Evolutionary conservation across 1,284 basidiomycete species (phyloP).

Genomic region (Agroathelia rolfsii): DNA sequence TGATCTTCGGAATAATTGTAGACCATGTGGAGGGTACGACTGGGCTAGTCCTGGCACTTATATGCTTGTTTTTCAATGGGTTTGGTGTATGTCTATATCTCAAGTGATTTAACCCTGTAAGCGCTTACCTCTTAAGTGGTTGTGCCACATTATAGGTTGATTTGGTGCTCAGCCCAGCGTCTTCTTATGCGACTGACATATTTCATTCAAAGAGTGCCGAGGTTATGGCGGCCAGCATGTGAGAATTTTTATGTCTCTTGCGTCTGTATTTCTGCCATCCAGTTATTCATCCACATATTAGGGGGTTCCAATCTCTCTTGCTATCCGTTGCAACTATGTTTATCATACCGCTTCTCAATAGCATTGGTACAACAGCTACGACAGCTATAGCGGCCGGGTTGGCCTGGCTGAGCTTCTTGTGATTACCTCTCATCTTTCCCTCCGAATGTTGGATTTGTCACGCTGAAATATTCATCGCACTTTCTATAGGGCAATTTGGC

Average conservation of each 20-base stretch:
- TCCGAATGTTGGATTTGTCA: too few species aligned
- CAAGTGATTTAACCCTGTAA: background rate
- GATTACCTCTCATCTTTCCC: too few species aligned
- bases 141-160: conserved; percentile 22
- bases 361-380: too few species aligned
- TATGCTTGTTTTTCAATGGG: conserved; percentile 14
- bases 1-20: conserved; percentile 12
- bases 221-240: conserved; percentile 26
- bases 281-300: conserved; percentile 11
- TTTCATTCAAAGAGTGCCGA: conserved; percentile 30
- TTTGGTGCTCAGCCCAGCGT: conserved; percentile 23
- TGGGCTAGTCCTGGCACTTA: conserved; percentile 13
- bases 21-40: conserved; percentile 13
- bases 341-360: too few species aligned
- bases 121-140: too few species aligned
- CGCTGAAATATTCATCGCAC: too few species aligned
- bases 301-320: too few species aligned
- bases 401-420: too few species aligned
- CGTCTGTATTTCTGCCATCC: too few species aligned
- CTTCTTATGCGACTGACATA: conserved; percentile 29
- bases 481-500: too few species aligned
- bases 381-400: too few species aligned
- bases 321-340: too few species aligned
- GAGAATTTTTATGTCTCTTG: conserved; percentile 10
- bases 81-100: conserved; percentile 12